Evolutionary conservation across 768 basidiomycete species (phyloP).

Genomic region (Termitomyces sp.): DNA sequence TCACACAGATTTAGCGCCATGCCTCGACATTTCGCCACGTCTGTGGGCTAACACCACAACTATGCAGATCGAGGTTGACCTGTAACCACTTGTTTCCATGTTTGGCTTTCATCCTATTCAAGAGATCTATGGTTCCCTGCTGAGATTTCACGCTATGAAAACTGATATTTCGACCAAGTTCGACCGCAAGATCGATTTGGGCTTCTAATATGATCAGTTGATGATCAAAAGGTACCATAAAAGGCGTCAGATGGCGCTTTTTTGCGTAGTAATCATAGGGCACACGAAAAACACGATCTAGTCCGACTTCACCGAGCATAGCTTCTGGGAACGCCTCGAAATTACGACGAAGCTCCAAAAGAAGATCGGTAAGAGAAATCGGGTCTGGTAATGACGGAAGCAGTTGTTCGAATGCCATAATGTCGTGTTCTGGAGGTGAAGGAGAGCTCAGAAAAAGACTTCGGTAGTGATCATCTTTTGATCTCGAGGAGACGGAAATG

Average conservation of each 20-base stretch:
- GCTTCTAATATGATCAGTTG: slow-evolving; percentile 77
- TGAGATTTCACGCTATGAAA: slow-evolving; percentile 84
- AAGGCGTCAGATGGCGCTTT: slow-evolving; percentile 61
- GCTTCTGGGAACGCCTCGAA: slow-evolving; percentile 59
- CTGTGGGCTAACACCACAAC: slow-evolving; percentile 78
- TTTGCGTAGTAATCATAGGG: slow-evolving; percentile 49
- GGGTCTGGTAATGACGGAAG: slow-evolving; percentile 72
- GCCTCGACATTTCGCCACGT: slow-evolving; percentile 75
- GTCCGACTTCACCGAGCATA: slow-evolving; percentile 91
- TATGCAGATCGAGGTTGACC: slow-evolving; percentile 87
- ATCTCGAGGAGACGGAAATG: slow-evolving; percentile 46
- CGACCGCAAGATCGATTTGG: slow-evolving; percentile 82
- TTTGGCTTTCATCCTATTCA: slow-evolving; percentile 52
- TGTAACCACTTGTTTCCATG: slow-evolving; percentile 51
- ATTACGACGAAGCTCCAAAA: slow-evolving; percentile 54
- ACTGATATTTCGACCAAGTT: slow-evolving; percentile 72
- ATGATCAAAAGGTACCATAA: slow-evolving; percentile 74
- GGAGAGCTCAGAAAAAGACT: slow-evolving; percentile 49
- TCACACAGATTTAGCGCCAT: slow-evolving; percentile 15
- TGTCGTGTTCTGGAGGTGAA: slow-evolving; percentile 20
- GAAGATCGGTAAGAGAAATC: slow-evolving; percentile 47
- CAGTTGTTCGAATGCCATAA: slow-evolving; percentile 46
- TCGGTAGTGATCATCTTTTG: slow-evolving; percentile 74
- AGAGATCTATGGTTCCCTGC: slow-evolving; percentile 58
- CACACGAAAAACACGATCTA: slow-evolving; percentile 78